These are phyloP conservation scores for Plasmodium knowlesi DNA, from an alignment of 169 alveolate species.

Conservation along the genomic window DNA sequence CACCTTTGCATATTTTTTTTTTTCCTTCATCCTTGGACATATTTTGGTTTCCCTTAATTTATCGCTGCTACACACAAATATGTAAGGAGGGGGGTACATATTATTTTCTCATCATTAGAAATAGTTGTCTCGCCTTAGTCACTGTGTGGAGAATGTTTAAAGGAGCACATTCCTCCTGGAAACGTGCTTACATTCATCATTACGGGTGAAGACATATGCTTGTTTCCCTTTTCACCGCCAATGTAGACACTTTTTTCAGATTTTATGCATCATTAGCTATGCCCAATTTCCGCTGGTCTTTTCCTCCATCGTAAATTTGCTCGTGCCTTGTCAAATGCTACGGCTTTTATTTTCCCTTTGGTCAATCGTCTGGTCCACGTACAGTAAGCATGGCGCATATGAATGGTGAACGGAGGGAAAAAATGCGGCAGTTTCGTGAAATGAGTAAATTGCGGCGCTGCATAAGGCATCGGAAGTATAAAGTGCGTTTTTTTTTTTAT, in stretches of 20 bases:
- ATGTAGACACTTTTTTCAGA: slow-evolving; percentile 65
- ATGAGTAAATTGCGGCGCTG: not conserved
- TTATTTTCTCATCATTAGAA: not conserved
- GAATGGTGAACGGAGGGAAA: not conserved
- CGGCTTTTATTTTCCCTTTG: slow-evolving; percentile 41
- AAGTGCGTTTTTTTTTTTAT: not conserved
- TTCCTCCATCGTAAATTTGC: slow-evolving; percentile 32
- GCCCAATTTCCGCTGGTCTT: slow-evolving; percentile 44
- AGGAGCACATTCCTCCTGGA: not conserved
- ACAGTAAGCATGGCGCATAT: slow-evolving; percentile 23
- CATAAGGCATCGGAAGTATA: not conserved
- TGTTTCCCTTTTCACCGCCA: not conserved
- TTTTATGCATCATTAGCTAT: slow-evolving; percentile 49
- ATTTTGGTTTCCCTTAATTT: slow-evolving; percentile 62
- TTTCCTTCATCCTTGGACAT: slow-evolving; percentile 47
- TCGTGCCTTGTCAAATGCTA: slow-evolving; percentile 15
- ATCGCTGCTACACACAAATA: slow-evolving; percentile 60
- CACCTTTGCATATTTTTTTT: slow-evolving; percentile 53
- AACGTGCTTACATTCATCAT: not conserved
- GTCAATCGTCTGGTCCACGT: slow-evolving; percentile 45
- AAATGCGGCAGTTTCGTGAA: not conserved
- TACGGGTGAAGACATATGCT: not conserved
- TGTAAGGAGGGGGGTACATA: slow-evolving; percentile 4
- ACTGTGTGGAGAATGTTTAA: not conserved
- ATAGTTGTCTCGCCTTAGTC: not conserved